Base-by-base conservation (phyloP, 108 stramenopile species). In the Nitzschia inconspicua region DNA sequence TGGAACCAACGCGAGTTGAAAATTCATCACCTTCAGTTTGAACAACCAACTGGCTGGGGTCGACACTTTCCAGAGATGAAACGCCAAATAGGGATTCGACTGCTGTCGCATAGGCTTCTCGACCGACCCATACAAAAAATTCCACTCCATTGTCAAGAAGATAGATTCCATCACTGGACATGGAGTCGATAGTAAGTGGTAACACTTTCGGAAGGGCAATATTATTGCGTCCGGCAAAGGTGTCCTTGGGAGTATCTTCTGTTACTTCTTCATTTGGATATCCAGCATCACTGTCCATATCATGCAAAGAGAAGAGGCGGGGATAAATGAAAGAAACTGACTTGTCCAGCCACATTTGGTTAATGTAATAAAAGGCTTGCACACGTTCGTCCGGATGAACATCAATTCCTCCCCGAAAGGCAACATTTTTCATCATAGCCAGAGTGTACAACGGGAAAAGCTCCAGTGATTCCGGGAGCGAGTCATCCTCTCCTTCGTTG, bases 371-470 rank as follows among this genome's bases (percentile, higher is more conserved):
- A 68, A 90, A 81, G 4, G 93, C 78, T 63, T 80, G 83, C 11
- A 89, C 73, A 41, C 98, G 80, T 66, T 97, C 94, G 69, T 99
- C 98, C 11, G 95, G 86, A 63, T 93, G 94, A 23, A 98, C 82
- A 65, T 98, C 97, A 2, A 84, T 85, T 18, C 97, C 97, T 52
- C 98, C 98, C 25, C 98, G 79, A 61, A 98, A 96, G 5, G 93
- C 94, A 22, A 95, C 85, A 77, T 86, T 93, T 77, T 99, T 99
- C 83, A 93, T 93, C 68, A 96, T 70, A 6, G 93, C 93, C 76
- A 99, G 73, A 39, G 88, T 89, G 75, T 97, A 99, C 29, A 99
- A 78, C 10, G 98, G 98, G 32, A 98, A 76, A 7, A 98, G 83
- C 44, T 84, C 65, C 42, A 97, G 65, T 34, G 72, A 73, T 36